Evolutionary conservation across 1,284 basidiomycete species (phyloP).

Genomic region (Cryptococcus neoformans): DNA sequence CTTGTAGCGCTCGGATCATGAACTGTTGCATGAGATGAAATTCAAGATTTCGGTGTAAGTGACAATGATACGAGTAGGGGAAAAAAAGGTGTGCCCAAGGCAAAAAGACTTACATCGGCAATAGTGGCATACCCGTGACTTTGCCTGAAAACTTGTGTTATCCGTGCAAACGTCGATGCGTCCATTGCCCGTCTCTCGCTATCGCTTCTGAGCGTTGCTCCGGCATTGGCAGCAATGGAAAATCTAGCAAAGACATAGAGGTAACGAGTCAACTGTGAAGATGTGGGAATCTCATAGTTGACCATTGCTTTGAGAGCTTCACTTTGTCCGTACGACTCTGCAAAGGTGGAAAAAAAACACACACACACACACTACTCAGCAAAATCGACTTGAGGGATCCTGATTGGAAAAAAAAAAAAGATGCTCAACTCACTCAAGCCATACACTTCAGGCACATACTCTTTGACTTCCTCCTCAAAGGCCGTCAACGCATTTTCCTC

Average conservation of each 20-base stretch:
- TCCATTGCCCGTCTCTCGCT: conserved; percentile 29
- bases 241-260: conserved; percentile 41
- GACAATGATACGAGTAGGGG: no score
- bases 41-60: no score
- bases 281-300: conserved; percentile 31
- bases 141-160: conserved; percentile 37
- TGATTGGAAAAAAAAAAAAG: background rate
- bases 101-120: conserved; percentile 27
- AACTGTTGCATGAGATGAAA: conserved; percentile 14
- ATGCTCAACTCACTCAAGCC: conserved; percentile 22
- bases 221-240: conserved; percentile 32
- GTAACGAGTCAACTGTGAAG: conserved; percentile 28
- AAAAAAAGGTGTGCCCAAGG: no score
- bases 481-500: conserved; percentile 27
- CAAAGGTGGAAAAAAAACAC: conserved; percentile 1
- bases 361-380: no score
- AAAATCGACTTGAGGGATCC: no score
- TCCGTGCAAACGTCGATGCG: conserved; percentile 37
- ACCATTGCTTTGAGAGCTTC: conserved; percentile 22
- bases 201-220: conserved; percentile 16
- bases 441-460: conserved; percentile 45
- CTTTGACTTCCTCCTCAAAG: conserved; percentile 36
- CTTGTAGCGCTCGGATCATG: conserved; percentile 32
- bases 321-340: conserved; percentile 29
- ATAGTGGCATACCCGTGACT: conserved; percentile 39